Evolutionary conservation across 2,329 filamentous ascomycete genomes (phyloP).

Genomic region (Aspergillus viridinutans): DNA sequence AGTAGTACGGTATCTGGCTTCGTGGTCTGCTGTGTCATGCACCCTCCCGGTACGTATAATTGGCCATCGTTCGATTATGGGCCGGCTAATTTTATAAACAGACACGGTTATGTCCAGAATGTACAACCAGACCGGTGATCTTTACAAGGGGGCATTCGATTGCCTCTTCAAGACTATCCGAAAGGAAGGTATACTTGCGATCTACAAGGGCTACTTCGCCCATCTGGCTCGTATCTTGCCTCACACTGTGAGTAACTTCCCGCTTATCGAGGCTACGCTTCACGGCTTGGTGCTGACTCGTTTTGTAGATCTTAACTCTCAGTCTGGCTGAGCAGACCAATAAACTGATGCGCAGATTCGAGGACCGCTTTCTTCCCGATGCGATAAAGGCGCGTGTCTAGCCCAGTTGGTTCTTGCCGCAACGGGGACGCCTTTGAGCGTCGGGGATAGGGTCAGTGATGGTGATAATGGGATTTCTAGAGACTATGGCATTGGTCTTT

Average conservation of each 20-base stretch:
- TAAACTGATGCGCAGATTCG: slow-evolving; percentile 78
- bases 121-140: slow-evolving; percentile 97
- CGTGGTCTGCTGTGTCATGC: slow-evolving; percentile 96
- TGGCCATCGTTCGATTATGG: not conserved
- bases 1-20: slow-evolving; percentile 90
- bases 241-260: slow-evolving; percentile 61
- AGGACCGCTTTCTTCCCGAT: slow-evolving; percentile 54
- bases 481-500: not conserved
- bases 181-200: slow-evolving; percentile 84
- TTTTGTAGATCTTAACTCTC: slow-evolving; percentile 70
- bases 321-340: slow-evolving; percentile 95
- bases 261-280: not conserved
- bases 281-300: slow-evolving; percentile 16
- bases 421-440: not conserved
- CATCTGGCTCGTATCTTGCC: slow-evolving; percentile 91
- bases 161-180: slow-evolving; percentile 86
- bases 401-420: slow-evolving; percentile 1
- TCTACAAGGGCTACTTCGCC: slow-evolving; percentile 97
- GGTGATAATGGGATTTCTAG: not conserved
- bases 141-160: slow-evolving; percentile 92
- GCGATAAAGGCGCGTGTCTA: slow-evolving; percentile 47
- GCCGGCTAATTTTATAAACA: slow-evolving; percentile 22
- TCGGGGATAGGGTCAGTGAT: not conserved
- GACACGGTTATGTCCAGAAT: slow-evolving; percentile 98
- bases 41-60: slow-evolving; percentile 70